These are phyloP conservation scores for Astrothelium subdiscretum DNA, from an alignment of 495 filamentous ascomycete species.

Conservation along the genomic window DNA sequence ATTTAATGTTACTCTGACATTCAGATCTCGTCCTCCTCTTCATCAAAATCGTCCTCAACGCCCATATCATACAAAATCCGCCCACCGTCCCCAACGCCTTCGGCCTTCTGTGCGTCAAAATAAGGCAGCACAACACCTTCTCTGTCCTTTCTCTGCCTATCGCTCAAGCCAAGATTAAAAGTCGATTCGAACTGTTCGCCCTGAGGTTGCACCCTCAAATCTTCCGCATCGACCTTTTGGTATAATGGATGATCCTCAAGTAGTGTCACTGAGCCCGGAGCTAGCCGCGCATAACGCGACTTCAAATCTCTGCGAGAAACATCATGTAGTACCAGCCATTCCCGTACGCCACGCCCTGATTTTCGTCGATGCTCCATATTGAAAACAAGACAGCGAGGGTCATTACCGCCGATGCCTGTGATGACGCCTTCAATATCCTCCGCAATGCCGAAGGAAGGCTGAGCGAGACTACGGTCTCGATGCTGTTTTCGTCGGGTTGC, in stretches of 20 bases:
- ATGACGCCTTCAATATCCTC: slow-evolving; percentile 68
- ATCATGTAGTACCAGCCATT: slow-evolving; percentile 57
- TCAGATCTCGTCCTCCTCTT: slow-evolving; percentile 95
- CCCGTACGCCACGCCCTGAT: slow-evolving; percentile 63
- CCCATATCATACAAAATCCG: slow-evolving; percentile 95
- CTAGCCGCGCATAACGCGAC: slow-evolving; percentile 24
- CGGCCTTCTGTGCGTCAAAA: slow-evolving; percentile 82
- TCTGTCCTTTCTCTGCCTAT: slow-evolving; percentile 70
- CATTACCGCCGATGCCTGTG: slow-evolving; percentile 43
- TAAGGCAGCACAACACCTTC: slow-evolving; percentile 89
- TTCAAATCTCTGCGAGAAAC: slow-evolving; percentile 16
- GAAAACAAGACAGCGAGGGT: slow-evolving; percentile 52
- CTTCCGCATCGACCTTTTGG: slow-evolving; percentile 32
- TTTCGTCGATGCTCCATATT: slow-evolving; percentile 77
- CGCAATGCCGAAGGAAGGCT: slow-evolving; percentile 64
- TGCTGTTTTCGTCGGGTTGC: slow-evolving; percentile 55
- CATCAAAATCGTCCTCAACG: slow-evolving; percentile 93
- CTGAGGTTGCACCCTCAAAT: slow-evolving; percentile 33
- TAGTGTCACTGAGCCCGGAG: slow-evolving; percentile 38
- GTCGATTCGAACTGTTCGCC: slow-evolving; percentile 46
- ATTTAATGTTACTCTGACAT: neutral
- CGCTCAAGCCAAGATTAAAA: slow-evolving; percentile 80
- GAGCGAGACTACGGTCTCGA: slow-evolving; percentile 52
- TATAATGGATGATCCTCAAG: slow-evolving; percentile 71
- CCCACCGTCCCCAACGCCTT: slow-evolving; percentile 69